Evolutionary conservation across 2,329 filamentous ascomycete species (phyloP).

Genomic region (Gaeumannomyces tritici): DNA sequence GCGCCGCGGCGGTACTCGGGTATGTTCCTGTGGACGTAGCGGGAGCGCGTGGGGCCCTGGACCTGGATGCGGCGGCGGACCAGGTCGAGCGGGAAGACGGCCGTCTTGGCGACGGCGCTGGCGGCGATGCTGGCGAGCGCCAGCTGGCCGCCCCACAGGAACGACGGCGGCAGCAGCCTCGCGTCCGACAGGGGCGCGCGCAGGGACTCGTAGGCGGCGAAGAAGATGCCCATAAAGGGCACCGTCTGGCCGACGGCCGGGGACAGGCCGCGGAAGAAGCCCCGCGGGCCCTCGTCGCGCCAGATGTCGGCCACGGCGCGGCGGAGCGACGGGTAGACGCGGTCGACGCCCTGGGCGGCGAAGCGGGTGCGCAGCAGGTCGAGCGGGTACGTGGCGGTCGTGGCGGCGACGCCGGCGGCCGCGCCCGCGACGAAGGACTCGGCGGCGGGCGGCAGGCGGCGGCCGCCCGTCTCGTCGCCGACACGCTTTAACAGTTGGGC

Average conservation of each 20-base stretch:
- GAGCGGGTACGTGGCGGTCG: slow-evolving; percentile 79
- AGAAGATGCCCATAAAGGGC: slow-evolving; percentile 96
- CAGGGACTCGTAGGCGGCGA: slow-evolving; percentile 75
- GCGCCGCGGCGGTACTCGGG: slow-evolving; percentile 69
- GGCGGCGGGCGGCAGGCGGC: slow-evolving; percentile 50
- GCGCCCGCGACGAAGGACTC: slow-evolving; percentile 82
- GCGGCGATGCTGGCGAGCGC: slow-evolving; percentile 74
- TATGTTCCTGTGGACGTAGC: slow-evolving; percentile 80
- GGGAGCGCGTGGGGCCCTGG: slow-evolving; percentile 73
- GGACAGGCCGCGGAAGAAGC: slow-evolving; percentile 81
- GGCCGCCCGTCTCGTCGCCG: slow-evolving; percentile 19
- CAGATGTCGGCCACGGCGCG: slow-evolving; percentile 64
- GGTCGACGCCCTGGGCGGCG: slow-evolving; percentile 70
- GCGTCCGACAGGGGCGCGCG: slow-evolving; percentile 47
- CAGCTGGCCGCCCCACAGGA: slow-evolving; percentile 59
- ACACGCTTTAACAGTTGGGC: slow-evolving; percentile 54
- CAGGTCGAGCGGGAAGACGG: slow-evolving; percentile 85
- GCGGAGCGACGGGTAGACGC: slow-evolving; percentile 66
- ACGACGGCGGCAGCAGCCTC: slow-evolving; percentile 52
- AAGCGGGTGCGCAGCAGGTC: slow-evolving; percentile 91
- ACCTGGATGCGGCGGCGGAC: slow-evolving; percentile 91
- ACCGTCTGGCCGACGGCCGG: slow-evolving; percentile 82
- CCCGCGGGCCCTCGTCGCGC: slow-evolving; percentile 61
- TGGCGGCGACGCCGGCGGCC: slow-evolving; percentile 71
- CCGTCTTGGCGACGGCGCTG: slow-evolving; percentile 75